A percentile compares a stretch with the other conserved stretches of the same genome.
These are phyloP conservation scores for Hansfordia pulvinata DNA, from an alignment of 2,329 filamentous ascomycete genomes.

Conservation along the genomic window DNA sequence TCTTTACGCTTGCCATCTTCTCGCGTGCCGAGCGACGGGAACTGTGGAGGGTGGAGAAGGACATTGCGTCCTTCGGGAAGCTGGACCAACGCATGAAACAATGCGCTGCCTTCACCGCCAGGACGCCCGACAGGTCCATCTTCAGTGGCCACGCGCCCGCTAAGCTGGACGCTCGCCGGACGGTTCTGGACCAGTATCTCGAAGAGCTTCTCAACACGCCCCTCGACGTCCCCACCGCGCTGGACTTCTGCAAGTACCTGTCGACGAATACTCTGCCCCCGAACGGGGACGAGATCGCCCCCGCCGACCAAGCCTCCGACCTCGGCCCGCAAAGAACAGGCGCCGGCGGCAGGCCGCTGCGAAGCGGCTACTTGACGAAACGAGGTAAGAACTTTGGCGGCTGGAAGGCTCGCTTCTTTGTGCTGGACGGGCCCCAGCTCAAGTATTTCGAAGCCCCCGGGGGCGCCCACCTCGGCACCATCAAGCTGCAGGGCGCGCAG, in stretches of 20 bases:
- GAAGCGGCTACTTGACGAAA: slow-evolving; percentile 90
- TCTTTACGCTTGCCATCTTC: slow-evolving; percentile 81
- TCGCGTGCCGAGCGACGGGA: slow-evolving; percentile 64
- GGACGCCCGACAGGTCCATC: slow-evolving; percentile 68
- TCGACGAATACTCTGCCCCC: slow-evolving; percentile 53
- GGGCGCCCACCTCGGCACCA: slow-evolving; percentile 80
- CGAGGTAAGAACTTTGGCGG: slow-evolving; percentile 97
- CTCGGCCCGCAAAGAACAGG: slow-evolving; percentile 29
- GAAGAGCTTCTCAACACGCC: slow-evolving; percentile 73
- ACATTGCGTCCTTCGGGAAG: slow-evolving; percentile 64
- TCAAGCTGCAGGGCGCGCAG: slow-evolving; percentile 80
- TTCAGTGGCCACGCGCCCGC: slow-evolving; percentile 91
- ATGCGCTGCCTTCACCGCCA: slow-evolving; percentile 56
- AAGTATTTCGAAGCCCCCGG: slow-evolving; percentile 89
- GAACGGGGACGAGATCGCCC: slow-evolving; percentile 41
- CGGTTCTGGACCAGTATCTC: slow-evolving; percentile 73
- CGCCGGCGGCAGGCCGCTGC: slow-evolving; percentile 53
- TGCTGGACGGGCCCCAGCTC: slow-evolving; percentile 47
- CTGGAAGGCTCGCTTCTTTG: slow-evolving; percentile 75
- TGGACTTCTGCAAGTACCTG: slow-evolving; percentile 78
- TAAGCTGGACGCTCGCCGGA: slow-evolving; percentile 76
- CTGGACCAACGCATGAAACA: slow-evolving; percentile 73
- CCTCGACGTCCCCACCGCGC: slow-evolving; percentile 61
- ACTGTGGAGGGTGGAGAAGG: slow-evolving; percentile 91
- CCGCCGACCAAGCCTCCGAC: slow-evolving; percentile 20